Evolutionary conservation across 345 rosid genomes (phyloP).

Genomic region (Pistacia integerrima): DNA sequence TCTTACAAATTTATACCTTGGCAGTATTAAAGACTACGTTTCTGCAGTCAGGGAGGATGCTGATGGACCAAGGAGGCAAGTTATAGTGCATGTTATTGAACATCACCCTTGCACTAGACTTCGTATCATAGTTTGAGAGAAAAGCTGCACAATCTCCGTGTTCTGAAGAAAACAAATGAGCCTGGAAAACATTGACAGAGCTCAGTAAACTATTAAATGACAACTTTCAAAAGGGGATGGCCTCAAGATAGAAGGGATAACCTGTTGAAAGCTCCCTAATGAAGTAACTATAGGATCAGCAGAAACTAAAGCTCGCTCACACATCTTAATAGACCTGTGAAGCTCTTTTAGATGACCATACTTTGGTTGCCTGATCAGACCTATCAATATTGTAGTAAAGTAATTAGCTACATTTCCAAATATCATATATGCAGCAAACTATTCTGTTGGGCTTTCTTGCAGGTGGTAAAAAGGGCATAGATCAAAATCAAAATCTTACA

Average conservation of each 20-base stretch:
- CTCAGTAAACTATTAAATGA: constrained; percentile 21
- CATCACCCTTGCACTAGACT: constrained; percentile 76
- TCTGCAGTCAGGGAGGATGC: constrained; percentile 97
- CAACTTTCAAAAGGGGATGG: constrained; percentile 10
- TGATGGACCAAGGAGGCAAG: constrained; percentile 99
- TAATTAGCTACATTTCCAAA: constrained; percentile 25
- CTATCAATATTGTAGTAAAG: constrained; percentile 35
- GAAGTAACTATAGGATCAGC: constrained; percentile 84
- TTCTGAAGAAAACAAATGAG: constrained; percentile 75
- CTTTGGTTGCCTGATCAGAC: constrained; percentile 94
- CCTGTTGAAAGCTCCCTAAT: constrained; percentile 87
- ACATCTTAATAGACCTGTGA: constrained; percentile 93
- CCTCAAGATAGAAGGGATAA: constrained; percentile 17
- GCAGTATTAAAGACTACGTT: constrained; percentile 96
- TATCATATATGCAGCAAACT: not conserved
- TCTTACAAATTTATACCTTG: constrained; percentile 52
- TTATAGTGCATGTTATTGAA: constrained; percentile 97
- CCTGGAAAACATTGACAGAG: constrained; percentile 45
- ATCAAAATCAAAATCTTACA: not conserved
- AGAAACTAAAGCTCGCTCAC: constrained; percentile 79
- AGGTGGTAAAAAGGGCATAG: not conserved
- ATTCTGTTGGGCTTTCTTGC: not conserved
- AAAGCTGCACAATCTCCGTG: constrained; percentile 94
- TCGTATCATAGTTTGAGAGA: constrained; percentile 87
- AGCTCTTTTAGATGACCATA: constrained; percentile 98